These are phyloP conservation scores for Yarrowia deformans DNA, from an alignment of 805 yeast genomes.

Conservation along the genomic window DNA sequence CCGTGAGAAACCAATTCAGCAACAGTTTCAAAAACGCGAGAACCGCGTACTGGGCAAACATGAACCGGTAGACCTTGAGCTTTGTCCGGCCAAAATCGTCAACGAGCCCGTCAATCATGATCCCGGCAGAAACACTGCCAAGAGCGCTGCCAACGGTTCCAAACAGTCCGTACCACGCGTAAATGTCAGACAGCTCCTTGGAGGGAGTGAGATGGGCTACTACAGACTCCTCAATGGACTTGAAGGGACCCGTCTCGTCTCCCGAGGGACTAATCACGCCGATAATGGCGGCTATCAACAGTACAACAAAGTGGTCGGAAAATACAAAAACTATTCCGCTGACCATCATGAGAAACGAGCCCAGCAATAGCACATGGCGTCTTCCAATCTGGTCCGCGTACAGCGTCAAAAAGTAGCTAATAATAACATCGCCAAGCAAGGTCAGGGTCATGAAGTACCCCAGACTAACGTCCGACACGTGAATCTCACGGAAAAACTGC, in stretches of 20 bases:
- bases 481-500: constrained; percentile 55
- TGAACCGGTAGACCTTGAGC: constrained; percentile 60
- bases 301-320: constrained; percentile 49
- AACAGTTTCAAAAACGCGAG: constrained; percentile 60
- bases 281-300: constrained; percentile 54
- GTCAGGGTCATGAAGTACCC: constrained; percentile 61
- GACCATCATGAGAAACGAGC: constrained; percentile 54
- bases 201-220: constrained; percentile 57
- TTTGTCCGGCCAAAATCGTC: constrained; percentile 46
- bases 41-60: constrained; percentile 64
- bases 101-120: constrained; percentile 46
- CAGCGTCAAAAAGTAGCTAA: constrained; percentile 57
- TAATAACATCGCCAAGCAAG: constrained; percentile 59
- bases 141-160: constrained; percentile 58
- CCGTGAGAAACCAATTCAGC: constrained; percentile 55
- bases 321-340: constrained; percentile 56
- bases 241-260: constrained; percentile 65
- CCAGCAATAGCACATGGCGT: constrained; percentile 52
- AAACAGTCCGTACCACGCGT: constrained; percentile 63
- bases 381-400: constrained; percentile 60
- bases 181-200: constrained; percentile 59
- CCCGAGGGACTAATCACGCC: constrained; percentile 66
- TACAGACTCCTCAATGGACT: constrained; percentile 63
- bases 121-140: constrained; percentile 57
- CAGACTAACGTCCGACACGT: constrained; percentile 55